Base-by-base conservation (phyloP, 768 basidiomycete genomes). In the Suillus occidentalis region DNA sequence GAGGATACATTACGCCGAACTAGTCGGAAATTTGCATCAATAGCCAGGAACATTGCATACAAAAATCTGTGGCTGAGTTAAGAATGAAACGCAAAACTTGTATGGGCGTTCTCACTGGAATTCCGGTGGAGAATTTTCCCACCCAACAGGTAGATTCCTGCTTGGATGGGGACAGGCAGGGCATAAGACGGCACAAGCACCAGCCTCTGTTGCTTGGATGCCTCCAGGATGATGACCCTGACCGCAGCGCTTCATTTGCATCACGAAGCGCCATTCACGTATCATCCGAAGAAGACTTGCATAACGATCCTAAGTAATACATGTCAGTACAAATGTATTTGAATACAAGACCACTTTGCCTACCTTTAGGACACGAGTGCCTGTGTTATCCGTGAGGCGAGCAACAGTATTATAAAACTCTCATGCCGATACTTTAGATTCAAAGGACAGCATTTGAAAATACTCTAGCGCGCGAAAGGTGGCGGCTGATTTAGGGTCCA, bases 1-100 rank as follows among this genome's bases (percentile, higher is more conserved):
- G 40, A 71, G 18, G 73, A 76, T 3, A 70, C 70, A 39, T 71
- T 67, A 52, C 66, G 58, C 4, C 67, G 63, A 56, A 74, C 73
- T 3, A 77, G 66, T 3, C 77, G 63, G 63, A 78, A 78, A 65
- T 77, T 77, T 0, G 76, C 73, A 56, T 77, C 74, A 1, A 77
- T 71, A 1, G 70, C 72, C 6, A 77, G 58, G 61, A 74, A 73
- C 5, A 71, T 34, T 6, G 45, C 52, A 59, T 72, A 71, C 10
- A 75, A 31, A 72, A 74, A 78, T 63, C 76, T 77, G 55, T 49
- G 22, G n/a, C n/a, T 10, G 4, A 22, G n/a, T 49, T n/a, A n/a
- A n/a, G n/a, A n/a, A n/a, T n/a, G n/a, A n/a, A n/a, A n/a, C n/a
- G n/a, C n/a, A n/a, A n/a, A n/a, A n/a, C n/a, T n/a, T n/a, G n/a